Conservation (phyloP, 768 basidiomycete species). For the Tricholoma saponaceum region DNA sequence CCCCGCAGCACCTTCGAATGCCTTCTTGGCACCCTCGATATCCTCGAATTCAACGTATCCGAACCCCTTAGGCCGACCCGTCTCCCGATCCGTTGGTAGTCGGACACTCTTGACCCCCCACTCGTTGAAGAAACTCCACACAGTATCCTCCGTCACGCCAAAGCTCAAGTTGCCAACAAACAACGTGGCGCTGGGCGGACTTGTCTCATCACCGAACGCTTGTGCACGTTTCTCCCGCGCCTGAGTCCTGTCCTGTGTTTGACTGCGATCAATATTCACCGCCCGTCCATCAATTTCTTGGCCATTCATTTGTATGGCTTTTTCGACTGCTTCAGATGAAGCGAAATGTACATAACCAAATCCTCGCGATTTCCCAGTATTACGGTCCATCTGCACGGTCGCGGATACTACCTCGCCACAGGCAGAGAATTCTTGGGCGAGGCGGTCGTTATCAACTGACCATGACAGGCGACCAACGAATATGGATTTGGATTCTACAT, state of each 20-base stretch:
- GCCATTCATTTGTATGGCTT: constrained; percentile 77
- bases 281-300: constrained; percentile 90
- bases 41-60: constrained; percentile 94
- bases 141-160: constrained; percentile 68
- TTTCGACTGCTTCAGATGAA: constrained; percentile 66
- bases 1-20: constrained; percentile 65
- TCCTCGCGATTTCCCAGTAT: constrained; percentile 77
- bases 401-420: constrained; percentile 91
- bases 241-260: constrained; percentile 51
- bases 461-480: constrained; percentile 94
- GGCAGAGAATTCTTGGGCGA: constrained; percentile 82
- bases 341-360: constrained; percentile 83
- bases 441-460: constrained; percentile 96
- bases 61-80: constrained; percentile 90
- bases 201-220: constrained; percentile 66
- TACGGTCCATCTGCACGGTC: constrained; percentile 81
- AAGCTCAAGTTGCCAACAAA: constrained; percentile 93
- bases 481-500: constrained; percentile 61
- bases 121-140: constrained; percentile 91
- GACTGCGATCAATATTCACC: constrained; percentile 81
- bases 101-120: constrained; percentile 86
- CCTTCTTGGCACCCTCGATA: constrained; percentile 75
- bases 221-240: constrained; percentile 67
- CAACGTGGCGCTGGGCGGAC: constrained; percentile 68
- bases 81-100: constrained; percentile 89